A percentile compares a stretch with the other conserved stretches of the same genome.
Conservation (phyloP, 805 yeast species). For the Hanseniaspora mollemarum region DNA sequence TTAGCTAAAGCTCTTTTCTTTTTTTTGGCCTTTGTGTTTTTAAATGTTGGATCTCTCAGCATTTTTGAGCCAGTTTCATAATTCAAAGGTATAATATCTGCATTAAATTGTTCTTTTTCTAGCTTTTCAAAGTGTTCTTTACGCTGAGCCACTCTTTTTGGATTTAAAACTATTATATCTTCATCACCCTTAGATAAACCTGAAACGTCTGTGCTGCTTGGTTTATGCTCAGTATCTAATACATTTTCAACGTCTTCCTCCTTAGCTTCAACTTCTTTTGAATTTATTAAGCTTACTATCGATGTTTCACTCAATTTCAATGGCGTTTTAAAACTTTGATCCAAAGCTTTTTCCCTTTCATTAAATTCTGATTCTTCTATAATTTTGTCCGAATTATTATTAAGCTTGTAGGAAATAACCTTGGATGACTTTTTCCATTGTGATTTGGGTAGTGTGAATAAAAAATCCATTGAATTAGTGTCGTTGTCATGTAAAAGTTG, state of each 20-base stretch:
- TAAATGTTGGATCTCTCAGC: conserved; percentile 24
- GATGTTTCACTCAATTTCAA: neutral
- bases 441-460: conserved; percentile 17
- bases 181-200: conserved; percentile 20
- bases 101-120: no score
- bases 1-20: conserved; percentile 23
- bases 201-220: no score
- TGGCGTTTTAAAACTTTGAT: conserved; percentile 16
- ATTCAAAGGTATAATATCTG: conserved; percentile 32
- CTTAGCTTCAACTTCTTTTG: neutral
- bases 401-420: neutral
- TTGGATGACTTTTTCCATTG: neutral
- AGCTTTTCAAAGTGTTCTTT: conserved; percentile 9
- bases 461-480: neutral
- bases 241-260: conserved; percentile 9
- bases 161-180: conserved; percentile 35
- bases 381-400: conserved; percentile 4
- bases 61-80: conserved; percentile 37
- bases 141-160: conserved; percentile 20
- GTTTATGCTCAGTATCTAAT: conserved; percentile 11
- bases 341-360: conserved; percentile 19
- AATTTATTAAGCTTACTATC: neutral
- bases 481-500: neutral
- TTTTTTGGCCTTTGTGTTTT: conserved; percentile 15
- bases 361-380: conserved; percentile 17